A percentile compares a stretch with the other conserved stretches of the same genome.
Evolutionary conservation across 2,329 filamentous ascomycete genomes (phyloP).

Genomic region (Cordyceps cicadae): DNA sequence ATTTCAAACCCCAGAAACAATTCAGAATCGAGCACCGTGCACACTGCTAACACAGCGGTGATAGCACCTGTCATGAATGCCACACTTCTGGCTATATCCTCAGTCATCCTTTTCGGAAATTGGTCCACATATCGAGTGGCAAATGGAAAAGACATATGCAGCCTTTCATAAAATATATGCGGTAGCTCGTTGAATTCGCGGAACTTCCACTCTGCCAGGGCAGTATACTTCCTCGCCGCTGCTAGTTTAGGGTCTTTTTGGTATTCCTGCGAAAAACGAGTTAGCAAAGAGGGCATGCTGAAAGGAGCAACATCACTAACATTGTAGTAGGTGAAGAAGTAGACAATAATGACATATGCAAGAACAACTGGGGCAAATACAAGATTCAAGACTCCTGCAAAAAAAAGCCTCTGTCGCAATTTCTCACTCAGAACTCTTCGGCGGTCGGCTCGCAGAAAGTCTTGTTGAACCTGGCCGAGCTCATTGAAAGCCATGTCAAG

Average conservation of each 20-base stretch:
- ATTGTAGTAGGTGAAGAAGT: conserved; percentile 93
- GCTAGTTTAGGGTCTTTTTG: conserved; percentile 87
- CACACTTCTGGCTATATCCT: conserved; percentile 75
- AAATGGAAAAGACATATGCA: conserved; percentile 92
- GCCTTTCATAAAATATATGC: conserved; percentile 80
- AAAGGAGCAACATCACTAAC: conserved; percentile 37
- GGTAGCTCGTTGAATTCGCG: conserved; percentile 95
- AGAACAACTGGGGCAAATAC: conserved; percentile 80
- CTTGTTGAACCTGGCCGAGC: conserved; percentile 74
- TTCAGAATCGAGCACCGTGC: conserved; percentile 83
- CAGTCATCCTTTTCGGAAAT: conserved; percentile 90
- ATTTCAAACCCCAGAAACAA: conserved; percentile 88
- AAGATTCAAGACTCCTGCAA: conserved; percentile 79
- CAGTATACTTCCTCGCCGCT: conserved; percentile 77
- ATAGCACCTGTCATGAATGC: conserved; percentile 83
- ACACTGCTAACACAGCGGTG: conserved; percentile 73
- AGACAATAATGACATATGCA: conserved; percentile 77
- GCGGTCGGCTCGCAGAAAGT: conserved; percentile 78
- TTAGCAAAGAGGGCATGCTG: background rate
- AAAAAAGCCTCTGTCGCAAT: conserved; percentile 67
- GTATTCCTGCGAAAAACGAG: conserved; percentile 57
- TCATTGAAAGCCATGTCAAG: conserved; percentile 92
- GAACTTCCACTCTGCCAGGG: conserved; percentile 95
- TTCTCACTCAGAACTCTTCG: conserved; percentile 70
- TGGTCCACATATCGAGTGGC: conserved; percentile 89